Evolutionary conservation across 495 filamentous ascomycete species (phyloP).

Genomic region (Pyrenula aspistea): DNA sequence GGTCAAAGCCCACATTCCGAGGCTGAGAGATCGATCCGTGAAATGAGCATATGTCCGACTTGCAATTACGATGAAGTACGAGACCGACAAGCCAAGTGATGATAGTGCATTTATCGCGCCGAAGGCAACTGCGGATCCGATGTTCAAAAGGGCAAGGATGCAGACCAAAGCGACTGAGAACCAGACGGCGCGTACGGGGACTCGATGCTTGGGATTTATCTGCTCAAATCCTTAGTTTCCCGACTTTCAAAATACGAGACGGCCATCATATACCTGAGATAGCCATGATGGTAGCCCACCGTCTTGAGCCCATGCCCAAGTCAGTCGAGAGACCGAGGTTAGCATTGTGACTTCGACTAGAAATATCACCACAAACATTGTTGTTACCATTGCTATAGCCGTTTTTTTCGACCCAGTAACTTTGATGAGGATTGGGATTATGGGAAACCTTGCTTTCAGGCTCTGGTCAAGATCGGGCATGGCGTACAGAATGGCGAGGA

Average conservation of each 20-base stretch:
- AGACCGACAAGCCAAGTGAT: slow-evolving; percentile 24
- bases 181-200: slow-evolving; percentile 34
- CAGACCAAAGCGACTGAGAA: slow-evolving; percentile 32
- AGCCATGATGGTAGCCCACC: slow-evolving; percentile 27
- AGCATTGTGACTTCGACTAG: slow-evolving; percentile 19
- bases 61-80: slow-evolving; percentile 27
- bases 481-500: slow-evolving; percentile 26
- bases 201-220: slow-evolving; percentile 19
- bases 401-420: slow-evolving; percentile 26
- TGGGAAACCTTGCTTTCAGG: slow-evolving; percentile 21
- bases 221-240: no score
- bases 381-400: slow-evolving; percentile 28
- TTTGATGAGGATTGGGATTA: slow-evolving; percentile 30
- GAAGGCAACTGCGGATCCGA: slow-evolving; percentile 39
- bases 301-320: slow-evolving; percentile 29
- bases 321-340: slow-evolving; percentile 22
- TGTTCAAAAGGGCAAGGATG: slow-evolving; percentile 41
- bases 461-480: slow-evolving; percentile 20
- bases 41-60: slow-evolving; percentile 21
- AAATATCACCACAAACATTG: slow-evolving; percentile 28
- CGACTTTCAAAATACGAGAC: no score
- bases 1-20: slow-evolving; percentile 12
- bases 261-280: slow-evolving; percentile 23
- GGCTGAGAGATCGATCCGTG: not conserved
- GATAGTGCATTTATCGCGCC: slow-evolving; percentile 37